phyloP scores from a whole-genome alignment of 2,329 filamentous ascomycete genomes.

The Epichloe coenophiala region DNA sequence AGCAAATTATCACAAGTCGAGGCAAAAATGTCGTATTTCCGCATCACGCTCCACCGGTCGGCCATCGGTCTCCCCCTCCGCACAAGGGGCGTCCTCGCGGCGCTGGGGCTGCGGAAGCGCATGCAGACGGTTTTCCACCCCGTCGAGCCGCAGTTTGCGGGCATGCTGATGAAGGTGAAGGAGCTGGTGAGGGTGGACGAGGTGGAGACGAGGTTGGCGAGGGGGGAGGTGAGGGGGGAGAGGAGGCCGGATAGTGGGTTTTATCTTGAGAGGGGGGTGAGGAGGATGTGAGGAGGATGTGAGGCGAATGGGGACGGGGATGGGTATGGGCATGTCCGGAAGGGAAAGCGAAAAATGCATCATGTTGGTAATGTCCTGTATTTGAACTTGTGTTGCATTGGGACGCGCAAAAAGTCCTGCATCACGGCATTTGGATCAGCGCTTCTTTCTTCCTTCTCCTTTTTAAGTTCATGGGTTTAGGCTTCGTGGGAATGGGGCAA shows the following conservation, averaged over 20 bases:
- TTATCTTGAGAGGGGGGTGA: slow-evolving; percentile 52
- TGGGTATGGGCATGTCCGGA: not conserved
- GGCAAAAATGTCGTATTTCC: slow-evolving; percentile 63
- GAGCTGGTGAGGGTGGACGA: slow-evolving; percentile 76
- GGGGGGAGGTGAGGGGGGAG: slow-evolving; percentile 50
- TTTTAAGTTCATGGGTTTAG: too few relatives aligned
- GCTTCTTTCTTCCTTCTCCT: too few relatives aligned
- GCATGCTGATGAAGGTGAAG: slow-evolving; percentile 89
- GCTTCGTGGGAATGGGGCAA: too few relatives aligned
- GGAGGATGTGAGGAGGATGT: slow-evolving; percentile 11
- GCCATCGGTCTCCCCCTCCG: slow-evolving; percentile 77
- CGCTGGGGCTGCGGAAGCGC: slow-evolving; percentile 74
- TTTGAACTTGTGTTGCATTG: not conserved
- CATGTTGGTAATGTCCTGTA: not conserved
- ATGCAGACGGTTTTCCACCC: slow-evolving; percentile 83
- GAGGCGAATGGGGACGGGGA: not conserved
- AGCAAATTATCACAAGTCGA: too few relatives aligned
- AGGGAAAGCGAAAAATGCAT: too few relatives aligned
- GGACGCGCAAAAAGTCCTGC: not conserved
- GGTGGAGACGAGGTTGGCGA: slow-evolving; percentile 49
- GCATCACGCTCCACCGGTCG: slow-evolving; percentile 79
- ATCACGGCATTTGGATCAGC: not conserved
- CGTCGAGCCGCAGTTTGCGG: slow-evolving; percentile 66
- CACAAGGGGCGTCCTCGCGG: slow-evolving; percentile 66
- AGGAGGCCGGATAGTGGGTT: slow-evolving; percentile 70